These are phyloP conservation scores for Tetracladium maxilliforme DNA, from an alignment of 2,329 filamentous ascomycete genomes.

Conservation along the genomic window DNA sequence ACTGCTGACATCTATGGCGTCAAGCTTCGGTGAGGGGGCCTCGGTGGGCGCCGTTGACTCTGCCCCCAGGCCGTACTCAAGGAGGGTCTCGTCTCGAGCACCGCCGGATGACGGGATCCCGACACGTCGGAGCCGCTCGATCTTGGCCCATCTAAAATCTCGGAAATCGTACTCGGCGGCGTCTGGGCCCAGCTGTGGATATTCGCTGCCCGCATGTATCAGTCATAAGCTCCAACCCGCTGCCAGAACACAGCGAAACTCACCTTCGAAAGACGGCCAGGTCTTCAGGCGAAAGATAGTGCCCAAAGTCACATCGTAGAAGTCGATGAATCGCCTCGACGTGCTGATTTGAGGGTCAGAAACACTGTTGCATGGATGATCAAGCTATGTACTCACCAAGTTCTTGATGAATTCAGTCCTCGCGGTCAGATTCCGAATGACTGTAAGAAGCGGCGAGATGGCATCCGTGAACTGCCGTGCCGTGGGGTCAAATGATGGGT, in stretches of 20 bases:
- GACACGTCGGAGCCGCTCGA: constrained; percentile 6
- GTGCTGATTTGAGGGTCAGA: constrained; percentile 1
- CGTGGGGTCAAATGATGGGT: constrained; percentile 4
- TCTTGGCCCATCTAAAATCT: constrained; percentile 8
- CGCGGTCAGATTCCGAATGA: constrained; percentile 3
- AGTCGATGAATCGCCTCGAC: constrained; percentile 5
- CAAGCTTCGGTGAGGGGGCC: constrained; percentile 3
- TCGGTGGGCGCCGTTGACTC: constrained; percentile 3
- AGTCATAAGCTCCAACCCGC: background rate
- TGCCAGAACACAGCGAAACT: constrained; percentile 1
- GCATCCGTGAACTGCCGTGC: constrained; percentile 3
- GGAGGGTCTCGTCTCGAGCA: constrained; percentile 3
- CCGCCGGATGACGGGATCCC: constrained; percentile 1
- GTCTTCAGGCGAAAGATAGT: constrained; percentile 3
- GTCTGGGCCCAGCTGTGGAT: constrained; percentile 7
- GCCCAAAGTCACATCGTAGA: constrained; percentile 3
- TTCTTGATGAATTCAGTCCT: constrained; percentile 5
- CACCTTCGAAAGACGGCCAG: constrained; percentile 5
- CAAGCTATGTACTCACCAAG: constrained; percentile 3
- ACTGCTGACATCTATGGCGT: constrained; percentile 4
- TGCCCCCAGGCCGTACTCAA: constrained; percentile 4
- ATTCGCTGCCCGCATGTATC: too few relatives aligned
- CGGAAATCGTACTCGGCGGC: constrained; percentile 9
- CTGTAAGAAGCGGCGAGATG: constrained; percentile 3
- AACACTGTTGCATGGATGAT: background rate